Evolutionary conservation across 2,329 filamentous ascomycete genomes (phyloP).

Genomic region (Calonectria pseudoturangicola): DNA sequence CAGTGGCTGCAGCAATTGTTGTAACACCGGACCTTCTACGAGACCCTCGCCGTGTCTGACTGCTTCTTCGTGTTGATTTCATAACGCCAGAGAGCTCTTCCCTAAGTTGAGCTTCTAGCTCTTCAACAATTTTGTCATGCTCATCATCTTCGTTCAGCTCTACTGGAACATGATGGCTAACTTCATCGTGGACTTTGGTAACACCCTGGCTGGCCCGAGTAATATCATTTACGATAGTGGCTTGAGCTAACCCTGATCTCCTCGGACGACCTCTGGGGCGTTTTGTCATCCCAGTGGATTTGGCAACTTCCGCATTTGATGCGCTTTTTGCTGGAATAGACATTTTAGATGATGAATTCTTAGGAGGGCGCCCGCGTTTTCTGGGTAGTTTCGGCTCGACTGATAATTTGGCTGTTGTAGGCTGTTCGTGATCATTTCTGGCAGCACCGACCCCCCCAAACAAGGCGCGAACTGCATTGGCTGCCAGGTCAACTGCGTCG

Average conservation of each 20-base stretch:
- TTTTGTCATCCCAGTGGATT: slow-evolving; percentile 37
- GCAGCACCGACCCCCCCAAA: slow-evolving; percentile 47
- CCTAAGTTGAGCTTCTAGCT: slow-evolving; percentile 46
- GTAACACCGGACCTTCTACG: slow-evolving; percentile 55
- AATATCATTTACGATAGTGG: slow-evolving; percentile 31
- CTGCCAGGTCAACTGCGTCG: slow-evolving; percentile 63
- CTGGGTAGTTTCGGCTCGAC: slow-evolving; percentile 43
- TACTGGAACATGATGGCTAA: slow-evolving; percentile 10
- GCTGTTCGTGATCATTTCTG: slow-evolving; percentile 12
- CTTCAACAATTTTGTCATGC: slow-evolving; percentile 43
- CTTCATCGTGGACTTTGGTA: slow-evolving; percentile 13
- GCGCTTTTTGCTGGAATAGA: slow-evolving; percentile 27
- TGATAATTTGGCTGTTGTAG: slow-evolving; percentile 27
- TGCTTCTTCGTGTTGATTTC: slow-evolving; percentile 13
- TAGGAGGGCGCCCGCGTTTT: slow-evolving; percentile 59
- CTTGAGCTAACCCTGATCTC: slow-evolving; percentile 49
- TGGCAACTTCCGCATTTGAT: slow-evolving; percentile 12
- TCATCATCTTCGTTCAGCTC: slow-evolving; percentile 40
- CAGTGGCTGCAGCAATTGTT: slow-evolving; percentile 48
- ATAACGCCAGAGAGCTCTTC: slow-evolving; percentile 42
- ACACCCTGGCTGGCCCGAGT: slow-evolving; percentile 16
- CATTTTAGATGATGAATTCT: slow-evolving; percentile 44
- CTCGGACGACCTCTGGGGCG: slow-evolving; percentile 56
- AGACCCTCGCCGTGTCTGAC: slow-evolving; percentile 51
- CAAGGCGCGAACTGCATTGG: slow-evolving; percentile 58